Conservation (phyloP, 768 basidiomycete genomes). For the Tremella yokohamensis region DNA sequence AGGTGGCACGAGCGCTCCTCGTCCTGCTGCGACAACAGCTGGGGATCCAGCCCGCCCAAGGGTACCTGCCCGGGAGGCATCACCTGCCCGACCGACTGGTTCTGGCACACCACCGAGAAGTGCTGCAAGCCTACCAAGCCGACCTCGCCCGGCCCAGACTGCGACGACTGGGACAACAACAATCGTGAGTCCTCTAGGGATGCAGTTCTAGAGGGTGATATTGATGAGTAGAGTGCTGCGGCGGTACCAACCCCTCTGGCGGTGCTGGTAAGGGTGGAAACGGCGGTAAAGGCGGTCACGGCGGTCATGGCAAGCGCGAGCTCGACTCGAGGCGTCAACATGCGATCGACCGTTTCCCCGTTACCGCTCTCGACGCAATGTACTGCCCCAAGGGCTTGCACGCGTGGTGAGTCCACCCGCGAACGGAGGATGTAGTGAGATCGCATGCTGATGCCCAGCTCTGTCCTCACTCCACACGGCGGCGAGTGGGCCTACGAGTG, state of each 20-base stretch:
- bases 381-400: slow-evolving; percentile 46
- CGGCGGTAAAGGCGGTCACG: slow-evolving; percentile 7
- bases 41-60: slow-evolving; percentile 5
- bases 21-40: slow-evolving; percentile 26
- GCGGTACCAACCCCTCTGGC: slow-evolving; percentile 12
- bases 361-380: slow-evolving; percentile 38
- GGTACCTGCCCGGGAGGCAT: slow-evolving; percentile 28
- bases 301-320: slow-evolving; percentile 18
- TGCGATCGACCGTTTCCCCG: slow-evolving; percentile 21
- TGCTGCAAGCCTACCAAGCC: slow-evolving; percentile 27
- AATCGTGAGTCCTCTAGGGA: slow-evolving; percentile 18
- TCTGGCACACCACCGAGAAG: slow-evolving; percentile 29
- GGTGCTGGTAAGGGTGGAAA: slow-evolving; percentile 7
- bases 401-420: slow-evolving; percentile 43
- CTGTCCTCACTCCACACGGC: slow-evolving; percentile 20
- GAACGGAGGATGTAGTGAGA: neutral
- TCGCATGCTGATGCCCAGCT: slow-evolving; percentile 17
- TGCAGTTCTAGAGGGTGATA: neutral
- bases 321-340: slow-evolving; percentile 15
- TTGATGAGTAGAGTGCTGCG: slow-evolving; percentile 21
- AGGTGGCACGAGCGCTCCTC: slow-evolving; percentile 37
- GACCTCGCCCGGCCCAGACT: slow-evolving; percentile 36
- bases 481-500: slow-evolving; percentile 49
- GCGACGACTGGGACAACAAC: slow-evolving; percentile 35
- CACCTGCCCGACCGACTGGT: slow-evolving; percentile 38